Evolutionary conservation across 2,329 filamentous ascomycete species (phyloP).

Genomic region (Apiospora kogelbergensis): DNA sequence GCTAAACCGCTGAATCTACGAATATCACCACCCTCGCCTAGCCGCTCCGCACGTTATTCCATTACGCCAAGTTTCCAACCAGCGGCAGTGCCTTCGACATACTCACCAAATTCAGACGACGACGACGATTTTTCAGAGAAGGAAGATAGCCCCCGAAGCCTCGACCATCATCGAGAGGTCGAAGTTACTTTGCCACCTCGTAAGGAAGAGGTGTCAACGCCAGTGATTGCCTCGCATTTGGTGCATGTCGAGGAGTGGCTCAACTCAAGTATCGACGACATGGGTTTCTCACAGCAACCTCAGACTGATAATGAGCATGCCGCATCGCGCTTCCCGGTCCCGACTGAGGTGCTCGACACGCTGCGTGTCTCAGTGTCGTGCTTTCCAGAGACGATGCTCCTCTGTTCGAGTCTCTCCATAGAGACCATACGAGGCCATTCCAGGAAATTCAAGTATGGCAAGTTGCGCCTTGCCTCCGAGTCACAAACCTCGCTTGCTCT

Average conservation of each 20-base stretch:
- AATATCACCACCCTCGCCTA: background rate
- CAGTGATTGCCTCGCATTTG: constrained; percentile 9
- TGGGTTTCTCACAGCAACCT: constrained; percentile 22
- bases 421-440: constrained; percentile 59
- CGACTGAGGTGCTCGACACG: constrained; percentile 53
- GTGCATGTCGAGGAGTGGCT: constrained; percentile 27
- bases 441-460: constrained; percentile 48
- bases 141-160: background rate
- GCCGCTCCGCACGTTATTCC: background rate
- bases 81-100: background rate
- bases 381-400: constrained; percentile 60
- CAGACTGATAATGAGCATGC: constrained; percentile 23
- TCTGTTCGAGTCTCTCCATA: constrained; percentile 53
- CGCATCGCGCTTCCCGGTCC: constrained; percentile 46
- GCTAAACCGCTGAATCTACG: background rate
- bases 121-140: background rate
- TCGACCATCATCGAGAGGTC: background rate
- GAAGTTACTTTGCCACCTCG: background rate
- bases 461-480: constrained; percentile 19
- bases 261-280: constrained; percentile 26
- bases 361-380: constrained; percentile 53
- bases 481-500: constrained; percentile 14
- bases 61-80: background rate
- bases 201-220: background rate
- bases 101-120: background rate